Evolutionary conservation across 192 early-diverging fungal species (phyloP), one percentile per base, ranked within the genome.

Genomic region (Cladochytrium replicatum): DNA sequence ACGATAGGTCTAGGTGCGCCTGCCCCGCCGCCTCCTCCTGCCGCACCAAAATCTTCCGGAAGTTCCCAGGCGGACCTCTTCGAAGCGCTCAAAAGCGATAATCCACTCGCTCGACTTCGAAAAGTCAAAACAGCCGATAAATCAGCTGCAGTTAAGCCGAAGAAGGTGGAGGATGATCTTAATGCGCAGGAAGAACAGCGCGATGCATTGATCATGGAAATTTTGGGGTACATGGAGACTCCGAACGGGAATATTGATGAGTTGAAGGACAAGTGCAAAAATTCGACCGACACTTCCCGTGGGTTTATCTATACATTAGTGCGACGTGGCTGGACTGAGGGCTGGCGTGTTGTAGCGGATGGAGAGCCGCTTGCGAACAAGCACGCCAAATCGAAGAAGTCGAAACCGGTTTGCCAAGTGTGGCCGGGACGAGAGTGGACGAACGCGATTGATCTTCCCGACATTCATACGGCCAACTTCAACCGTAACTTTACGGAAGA

Each of bases 141-240:
- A 6, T 17, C 22, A 26, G 50, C 24, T 4, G 34, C 50, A 2
- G 42, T 19, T 7, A 30, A 29, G 31, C 32, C 37, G 41, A 43
- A 23, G 21, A 49, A 31, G 15, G 45, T 3, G 26, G 41, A 48
- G 41, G 50, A 41, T 13, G 41, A 22, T 24, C 19, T n/a, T 13
- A 29, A 42, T 29, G 52, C 44, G 2, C 42, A 48, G 2, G 67
- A 63, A 48, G 46, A 48, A 7, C 61, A 66, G 38, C 60, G 63
- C 30, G 55, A 68, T 41, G 64, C 71, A 19, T 49, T 68, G 13
- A 64, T 72, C 43, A 72, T 71, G 19, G 73, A 75, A 52, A 54
- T 75, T 56, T 51, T 75, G 17, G 73, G 69, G 6, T 75, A 63
- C 50, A 75, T 75, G 73, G 65, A 75, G 48, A 64, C 73, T n/a